These are phyloP conservation scores for Pittosporum tobira DNA, from an alignment of 129 eudicot genomes.

Conservation along the genomic window DNA sequence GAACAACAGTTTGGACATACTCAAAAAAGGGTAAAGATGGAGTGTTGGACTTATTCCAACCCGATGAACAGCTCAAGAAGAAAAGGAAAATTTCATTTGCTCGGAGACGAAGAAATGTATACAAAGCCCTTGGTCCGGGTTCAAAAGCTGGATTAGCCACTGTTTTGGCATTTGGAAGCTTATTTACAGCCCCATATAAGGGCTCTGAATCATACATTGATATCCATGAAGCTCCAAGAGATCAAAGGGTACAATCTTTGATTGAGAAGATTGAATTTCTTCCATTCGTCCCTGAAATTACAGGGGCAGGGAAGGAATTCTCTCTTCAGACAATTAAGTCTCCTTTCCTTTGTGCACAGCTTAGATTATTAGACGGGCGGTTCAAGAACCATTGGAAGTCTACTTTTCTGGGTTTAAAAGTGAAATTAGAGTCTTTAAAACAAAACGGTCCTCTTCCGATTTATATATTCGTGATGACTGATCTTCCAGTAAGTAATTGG, in stretches of 20 bases:
- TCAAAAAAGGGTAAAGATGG: slow-evolving; percentile 49
- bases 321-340: slow-evolving; percentile 42
- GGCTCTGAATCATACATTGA: slow-evolving; percentile 85
- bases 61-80: slow-evolving; percentile 77
- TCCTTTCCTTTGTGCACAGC: slow-evolving; percentile 90
- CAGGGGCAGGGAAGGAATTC: slow-evolving; percentile 60
- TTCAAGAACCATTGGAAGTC: slow-evolving; percentile 82
- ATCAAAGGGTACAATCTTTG: slow-evolving; percentile 54
- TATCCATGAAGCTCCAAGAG: slow-evolving; percentile 63
- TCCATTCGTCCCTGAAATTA: slow-evolving; percentile 70
- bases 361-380: slow-evolving; percentile 87
- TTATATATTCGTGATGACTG: slow-evolving; percentile 91
- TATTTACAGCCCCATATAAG: slow-evolving; percentile 74
- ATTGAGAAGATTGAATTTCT: slow-evolving; percentile 57
- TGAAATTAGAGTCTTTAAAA: slow-evolving; percentile 49
- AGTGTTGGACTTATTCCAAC: slow-evolving; percentile 70
- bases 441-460: slow-evolving; percentile 50
- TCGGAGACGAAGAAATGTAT: slow-evolving; percentile 65
- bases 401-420: slow-evolving; percentile 55
- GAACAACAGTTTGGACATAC: slow-evolving; percentile 84
- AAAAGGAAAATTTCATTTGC: slow-evolving; percentile 63
- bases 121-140: slow-evolving; percentile 65
- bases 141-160: slow-evolving; percentile 48
- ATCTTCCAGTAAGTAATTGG: slow-evolving; percentile 80
- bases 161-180: slow-evolving; percentile 67